Percentiles rank a stretch among this genome's conserved stretches.
Conservation (phyloP, 78 protist genomes). For the Diacronema lutheri region DNA sequence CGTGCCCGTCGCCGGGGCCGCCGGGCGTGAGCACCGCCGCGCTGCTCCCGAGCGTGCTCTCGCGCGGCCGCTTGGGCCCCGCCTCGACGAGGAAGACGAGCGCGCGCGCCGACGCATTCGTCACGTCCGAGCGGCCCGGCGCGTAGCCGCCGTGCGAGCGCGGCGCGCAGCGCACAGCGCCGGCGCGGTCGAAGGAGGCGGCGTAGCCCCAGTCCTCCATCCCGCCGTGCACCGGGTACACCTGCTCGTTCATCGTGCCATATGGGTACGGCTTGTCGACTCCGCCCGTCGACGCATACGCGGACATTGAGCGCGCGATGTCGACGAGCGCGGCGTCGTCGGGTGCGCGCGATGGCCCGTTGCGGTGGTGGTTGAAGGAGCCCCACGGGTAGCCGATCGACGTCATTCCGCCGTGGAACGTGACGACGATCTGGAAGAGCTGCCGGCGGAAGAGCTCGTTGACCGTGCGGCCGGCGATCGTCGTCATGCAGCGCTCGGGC, state of each 20-base stretch:
- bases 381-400: constrained; percentile 16
- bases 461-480: constrained; percentile 6
- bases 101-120: neutral
- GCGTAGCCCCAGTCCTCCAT: constrained; percentile 29
- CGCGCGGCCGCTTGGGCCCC: neutral
- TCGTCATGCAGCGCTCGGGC: neutral
- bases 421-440: neutral
- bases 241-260: constrained; percentile 4
- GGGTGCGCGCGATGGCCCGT: neutral
- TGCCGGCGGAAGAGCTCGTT: constrained; percentile 25
- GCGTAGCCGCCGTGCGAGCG: neutral
- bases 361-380: neutral
- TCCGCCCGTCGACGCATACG: neutral
- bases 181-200: neutral
- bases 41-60: neutral
- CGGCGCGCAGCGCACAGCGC: neutral
- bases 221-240: constrained; percentile 16
- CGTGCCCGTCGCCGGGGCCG: neutral
- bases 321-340: neutral
- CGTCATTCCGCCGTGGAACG: constrained; percentile 29
- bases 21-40: neutral
- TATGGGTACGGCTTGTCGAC: neutral
- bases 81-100: neutral
- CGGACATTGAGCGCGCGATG: neutral
- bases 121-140: neutral